A percentile compares a stretch with the other conserved stretches of the same genome.
These are phyloP conservation scores for Grosmannia clavigera DNA, from an alignment of 2,329 filamentous ascomycete species.

Conservation along the genomic window DNA sequence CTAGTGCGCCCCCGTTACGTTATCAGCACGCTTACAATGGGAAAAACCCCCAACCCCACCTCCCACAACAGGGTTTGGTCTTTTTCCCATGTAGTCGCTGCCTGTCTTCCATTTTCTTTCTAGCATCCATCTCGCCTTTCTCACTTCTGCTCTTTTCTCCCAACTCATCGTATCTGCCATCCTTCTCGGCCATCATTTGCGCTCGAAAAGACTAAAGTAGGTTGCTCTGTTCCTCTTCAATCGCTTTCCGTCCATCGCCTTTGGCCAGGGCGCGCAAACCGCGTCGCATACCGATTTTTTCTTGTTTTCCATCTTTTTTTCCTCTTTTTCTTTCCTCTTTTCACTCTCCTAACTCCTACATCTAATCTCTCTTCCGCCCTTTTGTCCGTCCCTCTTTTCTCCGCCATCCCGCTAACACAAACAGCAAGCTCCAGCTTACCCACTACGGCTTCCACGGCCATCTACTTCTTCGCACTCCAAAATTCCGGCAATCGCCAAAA, in stretches of 20 bases:
- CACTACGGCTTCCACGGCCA: slow-evolving; percentile 50
- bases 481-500: slow-evolving; percentile 55
- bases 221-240: not conserved
- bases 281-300: not conserved
- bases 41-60: not conserved
- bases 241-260: not conserved
- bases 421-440: not conserved
- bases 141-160: not conserved
- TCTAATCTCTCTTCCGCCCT: not conserved
- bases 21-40: not conserved
- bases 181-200: not conserved
- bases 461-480: slow-evolving; percentile 51
- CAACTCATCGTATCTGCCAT: not conserved
- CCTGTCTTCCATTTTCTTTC: not conserved
- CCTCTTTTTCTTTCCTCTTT: not conserved
- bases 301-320: not conserved
- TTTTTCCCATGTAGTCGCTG: not conserved
- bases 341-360: not conserved
- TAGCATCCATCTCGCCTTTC: not conserved
- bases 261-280: not conserved
- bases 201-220: not conserved
- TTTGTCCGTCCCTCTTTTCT: not conserved
- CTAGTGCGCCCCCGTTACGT: not conserved
- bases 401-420: no score
- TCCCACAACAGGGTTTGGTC: not conserved